Conservation (phyloP, 768 basidiomycete species). For the Auriculariales sp. region DNA sequence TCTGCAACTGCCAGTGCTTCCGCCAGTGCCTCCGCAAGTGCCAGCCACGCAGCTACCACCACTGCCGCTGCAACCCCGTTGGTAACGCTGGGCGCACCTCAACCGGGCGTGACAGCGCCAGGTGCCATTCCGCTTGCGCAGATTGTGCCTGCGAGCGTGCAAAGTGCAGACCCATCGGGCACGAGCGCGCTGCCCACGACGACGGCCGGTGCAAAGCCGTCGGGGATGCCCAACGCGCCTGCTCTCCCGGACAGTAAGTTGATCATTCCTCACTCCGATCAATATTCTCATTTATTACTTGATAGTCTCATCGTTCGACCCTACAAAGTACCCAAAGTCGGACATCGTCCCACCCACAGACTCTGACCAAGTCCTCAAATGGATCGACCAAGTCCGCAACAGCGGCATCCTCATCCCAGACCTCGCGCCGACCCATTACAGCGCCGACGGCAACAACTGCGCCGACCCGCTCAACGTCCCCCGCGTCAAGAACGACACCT, state of each 20-base stretch:
- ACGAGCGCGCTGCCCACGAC: slow-evolving; percentile 34
- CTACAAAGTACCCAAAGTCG: slow-evolving; percentile 50
- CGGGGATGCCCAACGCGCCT: slow-evolving; percentile 40
- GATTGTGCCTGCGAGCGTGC: no score
- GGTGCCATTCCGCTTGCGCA: no score
- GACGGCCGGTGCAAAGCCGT: slow-evolving; percentile 35
- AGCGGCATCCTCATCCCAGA: slow-evolving; percentile 47
- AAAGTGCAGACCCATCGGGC: no score
- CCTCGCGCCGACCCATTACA: slow-evolving; percentile 18
- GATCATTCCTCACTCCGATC: background rate
- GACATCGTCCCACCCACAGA: slow-evolving; percentile 47
- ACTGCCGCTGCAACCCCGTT: no score
- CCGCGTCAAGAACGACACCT: slow-evolving; percentile 1
- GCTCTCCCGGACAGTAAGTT: slow-evolving; percentile 22
- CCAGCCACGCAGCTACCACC: no score
- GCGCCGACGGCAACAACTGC: background rate
- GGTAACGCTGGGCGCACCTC: no score
- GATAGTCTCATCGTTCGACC: slow-evolving; percentile 27
- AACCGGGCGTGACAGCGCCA: no score
- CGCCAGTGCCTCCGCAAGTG: no score
- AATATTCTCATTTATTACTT: background rate
- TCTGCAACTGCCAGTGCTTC: no score
- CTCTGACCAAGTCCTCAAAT: slow-evolving; percentile 48
- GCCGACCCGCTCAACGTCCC: background rate
- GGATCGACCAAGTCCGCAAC: slow-evolving; percentile 33